phyloP scores from a whole-genome alignment of 2,329 filamentous ascomycete genomes.

The Ophiostoma piceae region DNA sequence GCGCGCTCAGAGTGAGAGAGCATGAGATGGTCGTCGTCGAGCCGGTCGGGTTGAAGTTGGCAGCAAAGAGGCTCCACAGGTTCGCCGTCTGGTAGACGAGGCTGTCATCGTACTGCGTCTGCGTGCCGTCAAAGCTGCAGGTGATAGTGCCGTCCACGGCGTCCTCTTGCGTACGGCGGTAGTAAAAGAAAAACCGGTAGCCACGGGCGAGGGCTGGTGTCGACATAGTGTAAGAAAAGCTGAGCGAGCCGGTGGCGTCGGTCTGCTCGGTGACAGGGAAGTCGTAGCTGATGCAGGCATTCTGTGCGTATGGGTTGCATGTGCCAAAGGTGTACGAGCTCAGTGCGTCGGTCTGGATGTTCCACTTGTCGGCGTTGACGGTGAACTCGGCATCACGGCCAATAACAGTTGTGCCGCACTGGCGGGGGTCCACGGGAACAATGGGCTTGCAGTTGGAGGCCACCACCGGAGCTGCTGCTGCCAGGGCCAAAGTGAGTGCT shows the following conservation, averaged over 20 bases:
- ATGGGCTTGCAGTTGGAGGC: slow-evolving; percentile 3
- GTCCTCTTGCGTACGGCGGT: neutral
- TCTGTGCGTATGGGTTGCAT: neutral
- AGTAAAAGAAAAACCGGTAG: neutral
- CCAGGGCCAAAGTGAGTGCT: neutral
- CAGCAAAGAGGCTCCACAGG: neutral
- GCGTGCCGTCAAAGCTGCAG: neutral
- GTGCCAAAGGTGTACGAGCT: neutral
- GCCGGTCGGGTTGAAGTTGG: neutral
- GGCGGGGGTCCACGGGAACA: neutral
- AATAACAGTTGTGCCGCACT: neutral
- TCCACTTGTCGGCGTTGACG: neutral
- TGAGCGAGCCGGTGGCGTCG: neutral
- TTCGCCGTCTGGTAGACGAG: neutral
- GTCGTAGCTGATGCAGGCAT: neutral
- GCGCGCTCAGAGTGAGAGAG: neutral
- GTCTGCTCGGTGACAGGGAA: neutral
- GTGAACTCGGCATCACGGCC: neutral
- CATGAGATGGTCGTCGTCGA: neutral
- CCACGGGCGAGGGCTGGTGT: neutral
- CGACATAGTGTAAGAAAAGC: neutral
- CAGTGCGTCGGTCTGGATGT: neutral
- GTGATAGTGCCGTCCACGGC: neutral
- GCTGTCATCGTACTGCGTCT: slow-evolving; percentile 4
- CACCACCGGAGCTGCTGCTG: neutral